phyloP scores from a whole-genome alignment of 495 filamentous ascomycete genomes.

The Aspergillus nidulans region DNA sequence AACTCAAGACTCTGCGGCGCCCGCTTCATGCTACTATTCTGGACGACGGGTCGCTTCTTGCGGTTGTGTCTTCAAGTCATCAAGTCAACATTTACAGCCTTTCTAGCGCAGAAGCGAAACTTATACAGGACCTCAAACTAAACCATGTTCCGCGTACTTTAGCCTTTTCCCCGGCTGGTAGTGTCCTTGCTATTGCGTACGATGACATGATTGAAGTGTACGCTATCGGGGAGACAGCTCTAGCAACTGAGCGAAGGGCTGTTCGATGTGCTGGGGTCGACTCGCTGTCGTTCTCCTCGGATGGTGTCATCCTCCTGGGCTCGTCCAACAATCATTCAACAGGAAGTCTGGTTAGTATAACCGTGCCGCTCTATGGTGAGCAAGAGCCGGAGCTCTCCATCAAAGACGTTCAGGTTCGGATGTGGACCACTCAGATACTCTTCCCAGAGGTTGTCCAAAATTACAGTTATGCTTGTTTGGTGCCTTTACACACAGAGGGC shows the following conservation, averaged over 20 bases:
- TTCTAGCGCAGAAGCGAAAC: slow-evolving; percentile 53
- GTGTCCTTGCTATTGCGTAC: slow-evolving; percentile 81
- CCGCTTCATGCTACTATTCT: slow-evolving; percentile 74
- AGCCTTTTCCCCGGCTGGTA: slow-evolving; percentile 72
- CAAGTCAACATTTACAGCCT: slow-evolving; percentile 79
- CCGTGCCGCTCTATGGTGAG: slow-evolving; percentile 70
- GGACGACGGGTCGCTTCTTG: slow-evolving; percentile 72
- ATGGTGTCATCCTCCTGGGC: slow-evolving; percentile 80
- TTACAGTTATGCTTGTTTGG: slow-evolving; percentile 70
- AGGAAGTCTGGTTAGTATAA: slow-evolving; percentile 71
- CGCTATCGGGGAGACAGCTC: slow-evolving; percentile 58
- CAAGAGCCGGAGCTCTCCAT: slow-evolving; percentile 41
- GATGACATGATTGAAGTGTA: slow-evolving; percentile 83
- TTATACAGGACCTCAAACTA: slow-evolving; percentile 64
- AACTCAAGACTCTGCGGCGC: slow-evolving; percentile 73
- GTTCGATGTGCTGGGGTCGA: slow-evolving; percentile 81
- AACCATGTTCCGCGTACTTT: slow-evolving; percentile 75
- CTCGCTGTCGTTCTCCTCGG: slow-evolving; percentile 72
- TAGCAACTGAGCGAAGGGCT: slow-evolving; percentile 65
- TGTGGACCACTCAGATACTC: slow-evolving; percentile 87
- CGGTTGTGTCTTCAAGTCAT: slow-evolving; percentile 75
- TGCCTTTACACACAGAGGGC: slow-evolving; percentile 64
- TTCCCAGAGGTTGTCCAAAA: slow-evolving; percentile 74
- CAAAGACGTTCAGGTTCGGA: slow-evolving; percentile 63
- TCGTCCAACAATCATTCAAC: slow-evolving; percentile 61